Conservation (phyloP, 805 yeast genomes). For the Sugiyamaella lignohabitans region DNA sequence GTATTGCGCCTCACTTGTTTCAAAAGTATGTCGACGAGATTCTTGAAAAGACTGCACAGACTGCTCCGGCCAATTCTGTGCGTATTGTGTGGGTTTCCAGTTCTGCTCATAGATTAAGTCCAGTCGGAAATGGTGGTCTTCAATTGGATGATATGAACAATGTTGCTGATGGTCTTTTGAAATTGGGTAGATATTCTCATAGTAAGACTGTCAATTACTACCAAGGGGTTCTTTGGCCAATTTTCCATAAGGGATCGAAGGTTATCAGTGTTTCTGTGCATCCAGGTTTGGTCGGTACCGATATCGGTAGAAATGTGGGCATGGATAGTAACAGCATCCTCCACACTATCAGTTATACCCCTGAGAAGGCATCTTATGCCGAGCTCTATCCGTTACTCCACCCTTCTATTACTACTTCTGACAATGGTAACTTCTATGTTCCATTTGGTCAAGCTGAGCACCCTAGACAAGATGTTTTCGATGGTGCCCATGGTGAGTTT, state of each 20-base stretch:
- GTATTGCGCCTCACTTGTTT: conserved; percentile 42
- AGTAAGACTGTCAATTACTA: conserved; percentile 39
- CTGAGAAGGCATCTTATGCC: conserved; percentile 30
- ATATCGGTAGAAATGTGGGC: conserved; percentile 28
- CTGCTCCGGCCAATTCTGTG: conserved; percentile 26
- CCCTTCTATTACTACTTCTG: conserved; percentile 32
- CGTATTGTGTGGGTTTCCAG: conserved; percentile 45
- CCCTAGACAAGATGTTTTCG: conserved; percentile 34
- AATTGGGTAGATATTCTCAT: conserved; percentile 34
- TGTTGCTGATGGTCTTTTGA: conserved; percentile 7
- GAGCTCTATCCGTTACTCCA: conserved; percentile 38
- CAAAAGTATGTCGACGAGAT: conserved; percentile 36
- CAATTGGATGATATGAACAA: conserved; percentile 30
- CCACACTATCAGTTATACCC: background rate
- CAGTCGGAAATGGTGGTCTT: conserved; percentile 32
- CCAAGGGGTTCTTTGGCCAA: conserved; percentile 34
- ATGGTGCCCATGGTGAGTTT: conserved; percentile 29
- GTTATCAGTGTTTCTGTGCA: conserved; percentile 35
- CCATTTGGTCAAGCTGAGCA: conserved; percentile 40
- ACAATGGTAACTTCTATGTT: conserved; percentile 34
- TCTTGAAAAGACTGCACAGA: conserved; percentile 30
- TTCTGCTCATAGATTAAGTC: conserved; percentile 30
- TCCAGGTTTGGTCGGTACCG: conserved; percentile 38
- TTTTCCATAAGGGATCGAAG: conserved; percentile 28
- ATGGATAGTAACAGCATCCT: background rate